Conservation (phyloP, 108 stramenopile species). For the Bacterosira constricta region DNA sequence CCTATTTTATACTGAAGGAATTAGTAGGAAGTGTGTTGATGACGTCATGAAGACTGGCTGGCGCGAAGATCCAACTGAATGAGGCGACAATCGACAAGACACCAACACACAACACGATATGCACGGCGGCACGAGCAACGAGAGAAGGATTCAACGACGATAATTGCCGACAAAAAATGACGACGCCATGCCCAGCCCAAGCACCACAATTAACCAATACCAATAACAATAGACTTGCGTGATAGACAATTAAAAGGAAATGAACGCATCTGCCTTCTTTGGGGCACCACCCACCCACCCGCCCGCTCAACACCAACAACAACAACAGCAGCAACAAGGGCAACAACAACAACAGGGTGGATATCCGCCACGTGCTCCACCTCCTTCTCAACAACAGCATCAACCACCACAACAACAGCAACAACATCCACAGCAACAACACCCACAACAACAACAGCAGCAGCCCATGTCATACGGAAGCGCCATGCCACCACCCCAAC, state of each 20-base stretch:
- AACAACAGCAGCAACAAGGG: not conserved
- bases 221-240: too few species aligned
- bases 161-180: too few species aligned
- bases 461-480: not conserved
- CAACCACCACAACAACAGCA: not conserved
- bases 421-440: not conserved
- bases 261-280: not conserved
- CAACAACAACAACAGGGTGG: not conserved
- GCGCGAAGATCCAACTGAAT: too few species aligned
- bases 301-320: not conserved
- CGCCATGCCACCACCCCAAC: not conserved
- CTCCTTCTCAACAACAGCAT: not conserved
- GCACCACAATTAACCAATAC: too few species aligned
- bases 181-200: too few species aligned
- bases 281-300: not conserved
- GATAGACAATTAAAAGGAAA: not conserved
- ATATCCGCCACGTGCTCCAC: not conserved
- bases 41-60: too few species aligned
- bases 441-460: not conserved
- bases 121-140: too few species aligned
- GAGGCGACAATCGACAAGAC: too few species aligned
- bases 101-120: too few species aligned
- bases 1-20: too few species aligned
- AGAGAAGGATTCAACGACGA: too few species aligned
- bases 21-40: too few species aligned